Conservation (phyloP, 176 grass and related monocot genomes). For the Eremochloa ophiuroides region DNA sequence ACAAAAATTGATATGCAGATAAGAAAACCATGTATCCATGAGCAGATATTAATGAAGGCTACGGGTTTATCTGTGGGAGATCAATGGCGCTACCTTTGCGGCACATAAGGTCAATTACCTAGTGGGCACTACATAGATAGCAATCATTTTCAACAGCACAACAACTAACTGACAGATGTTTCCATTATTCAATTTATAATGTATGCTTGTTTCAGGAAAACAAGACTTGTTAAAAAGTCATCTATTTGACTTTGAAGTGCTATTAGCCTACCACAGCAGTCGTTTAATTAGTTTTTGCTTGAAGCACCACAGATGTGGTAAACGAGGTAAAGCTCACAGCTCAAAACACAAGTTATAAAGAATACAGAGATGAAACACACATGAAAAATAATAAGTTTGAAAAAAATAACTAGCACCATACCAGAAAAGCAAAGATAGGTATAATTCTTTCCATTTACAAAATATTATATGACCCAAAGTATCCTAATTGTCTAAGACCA, state of each 20-base stretch:
- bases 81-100: neutral
- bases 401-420: neutral
- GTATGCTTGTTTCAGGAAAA: neutral
- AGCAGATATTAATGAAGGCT: neutral
- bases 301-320: neutral
- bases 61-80: neutral
- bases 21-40: neutral
- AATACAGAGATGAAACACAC: neutral
- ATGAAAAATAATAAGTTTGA: neutral
- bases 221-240: neutral
- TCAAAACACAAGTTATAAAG: neutral
- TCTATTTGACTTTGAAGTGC: neutral
- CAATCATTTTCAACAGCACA: neutral
- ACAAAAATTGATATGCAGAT: slow-evolving; percentile 19
- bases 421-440: neutral
- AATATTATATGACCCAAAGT: neutral
- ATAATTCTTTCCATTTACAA: neutral
- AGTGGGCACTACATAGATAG: neutral
- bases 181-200: neutral
- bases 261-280: neutral
- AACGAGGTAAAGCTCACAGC: neutral
- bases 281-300: neutral
- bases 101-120: neutral
- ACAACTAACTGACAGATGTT: neutral
- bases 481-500: neutral